Evolutionary conservation across 176 grass and related monocot genomes (phyloP), one percentile per base, ranked within the genome.

Genomic region (Triticum turgidum): DNA sequence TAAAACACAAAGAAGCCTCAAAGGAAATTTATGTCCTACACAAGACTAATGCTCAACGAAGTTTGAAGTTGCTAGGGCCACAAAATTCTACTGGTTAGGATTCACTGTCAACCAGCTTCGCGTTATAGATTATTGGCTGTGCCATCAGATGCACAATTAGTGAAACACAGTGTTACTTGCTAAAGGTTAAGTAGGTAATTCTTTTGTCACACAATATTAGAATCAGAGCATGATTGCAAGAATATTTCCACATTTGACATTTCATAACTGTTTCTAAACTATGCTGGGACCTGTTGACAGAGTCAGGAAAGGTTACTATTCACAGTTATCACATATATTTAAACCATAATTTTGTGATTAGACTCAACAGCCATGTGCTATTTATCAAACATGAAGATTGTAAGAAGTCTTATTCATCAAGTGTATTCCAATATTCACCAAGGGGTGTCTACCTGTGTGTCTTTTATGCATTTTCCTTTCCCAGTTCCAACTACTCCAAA

Each of bases 381-480:
- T 69, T 67, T 78, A 42, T 86, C 34, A 69, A n/a, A 39, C 45
- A 39, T 65, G 24, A 73, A 73, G 33, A 77, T 33, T 6, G 5
- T 83, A 21, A 29, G 62, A 24, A 61, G 29, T 71, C 63, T 82
- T 63, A 38, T 69, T 54, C 15, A 58, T n/a, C 52, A 52, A 56
- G 34, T 30, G 22, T 61, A 38, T 78, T 71, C 70, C 18, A 78
- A 54, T 86, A 49, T 81, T 66, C 27, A 42, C 65, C 52, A 66
- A 52, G 59, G 13, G 9, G 42, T 58, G 68, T 73, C 68, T 75
- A 13, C 54, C 27, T 87, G 73, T 64, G 39, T 79, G 73, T 79
- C 39, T 79, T 65, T 21, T 67, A 52, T 87, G 41, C 20, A 73
- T 21, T 83, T 90, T 87, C 65, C 84, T 90, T 90, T 83, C 56